Percentiles rank a stretch among this genome's conserved stretches.
These are phyloP conservation scores for Euryodendron excelsum DNA, from an alignment of 148 eudicot species.

Conservation along the genomic window DNA sequence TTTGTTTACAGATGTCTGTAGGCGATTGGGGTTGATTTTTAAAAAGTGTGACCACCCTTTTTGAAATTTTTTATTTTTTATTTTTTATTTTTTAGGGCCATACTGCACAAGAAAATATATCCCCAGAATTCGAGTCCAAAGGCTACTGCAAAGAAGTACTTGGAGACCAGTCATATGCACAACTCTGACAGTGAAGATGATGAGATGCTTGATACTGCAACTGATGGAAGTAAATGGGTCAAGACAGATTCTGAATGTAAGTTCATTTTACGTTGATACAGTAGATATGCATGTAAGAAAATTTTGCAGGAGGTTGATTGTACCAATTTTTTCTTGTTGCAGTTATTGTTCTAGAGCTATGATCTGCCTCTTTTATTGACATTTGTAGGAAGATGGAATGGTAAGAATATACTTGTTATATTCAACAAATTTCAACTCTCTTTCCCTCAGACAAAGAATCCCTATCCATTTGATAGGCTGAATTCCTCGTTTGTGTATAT, in stretches of 20 bases:
- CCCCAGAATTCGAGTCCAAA: constrained; percentile 50
- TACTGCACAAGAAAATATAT: constrained; percentile 71
- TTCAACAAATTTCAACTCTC: constrained; percentile 1
- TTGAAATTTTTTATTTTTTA: too few species aligned
- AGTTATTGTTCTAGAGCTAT: constrained; percentile 41
- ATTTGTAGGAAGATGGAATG: background rate
- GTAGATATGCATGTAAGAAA: background rate
- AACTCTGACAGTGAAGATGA: constrained; percentile 23
- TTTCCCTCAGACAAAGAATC: background rate
- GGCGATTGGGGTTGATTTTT: background rate
- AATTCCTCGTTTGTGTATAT: background rate
- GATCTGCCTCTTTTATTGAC: background rate
- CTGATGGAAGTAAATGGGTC: constrained; percentile 68
- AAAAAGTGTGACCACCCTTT: too few species aligned
- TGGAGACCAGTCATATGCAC: constrained; percentile 27
- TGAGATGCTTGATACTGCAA: constrained; percentile 14
- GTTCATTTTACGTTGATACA: background rate
- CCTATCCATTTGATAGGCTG: background rate
- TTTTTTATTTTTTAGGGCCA: constrained; percentile 53
- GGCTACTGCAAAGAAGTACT: constrained; percentile 35
- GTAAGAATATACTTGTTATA: background rate
- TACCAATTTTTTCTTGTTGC: constrained; percentile 14
- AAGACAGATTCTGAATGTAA: constrained; percentile 78
- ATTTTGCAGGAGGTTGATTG: background rate
- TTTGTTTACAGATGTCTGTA: background rate